Base-by-base conservation (phyloP, 805 yeast genomes). In the Candida michaelii region DNA sequence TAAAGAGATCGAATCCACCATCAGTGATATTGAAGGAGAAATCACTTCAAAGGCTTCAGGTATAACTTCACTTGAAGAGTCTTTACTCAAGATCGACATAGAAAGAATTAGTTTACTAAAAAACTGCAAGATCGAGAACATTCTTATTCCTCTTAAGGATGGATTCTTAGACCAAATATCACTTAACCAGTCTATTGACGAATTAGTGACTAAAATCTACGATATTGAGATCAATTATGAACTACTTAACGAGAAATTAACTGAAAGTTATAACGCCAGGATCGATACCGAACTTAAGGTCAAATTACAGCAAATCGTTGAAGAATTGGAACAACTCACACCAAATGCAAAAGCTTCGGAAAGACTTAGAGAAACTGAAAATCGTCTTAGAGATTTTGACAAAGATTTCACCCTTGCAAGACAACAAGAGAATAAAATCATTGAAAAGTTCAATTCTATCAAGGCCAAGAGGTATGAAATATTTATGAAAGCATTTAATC, bases 321-420 rank as follows among this genome's bases (percentile, higher is more conserved):
- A 60, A 37, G 75, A 74, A 23, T 58, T 79, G 19, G 72, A 66
- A 13, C 53, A 58, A 37, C 65, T 89, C 53, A 80, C 87, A 24
- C 96, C 97, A n/a, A 89, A 89, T 59, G 71, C 80, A 29, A 85
- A 84, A 50, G 96, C 97, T 0, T 66, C 77, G 23, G 95, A 86
- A 40, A 74, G 96, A 53, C 73, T 88, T 33, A 73, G 69, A 27
- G 89, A 85, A 40, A 86, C 85, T 7, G 82, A 84, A 48, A 68
- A 60, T 5, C 79, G 79, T 49, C 70, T 84, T 27, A 70, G 73
- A 7, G 80, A 73, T 6, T 73, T 82, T 36, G 95, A 85, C 43
- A 63, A 69, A 14, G 93, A 86, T 52, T 80, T 85, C 39, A 73
- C 75, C 7, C 63, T 61, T 27, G 81, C 87, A 2, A 77, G 89